Percentiles rank a stretch among this genome's conserved stretches.
Conservation (phyloP, 768 basidiomycete species). For the Lyophyllum atratum region DNA sequence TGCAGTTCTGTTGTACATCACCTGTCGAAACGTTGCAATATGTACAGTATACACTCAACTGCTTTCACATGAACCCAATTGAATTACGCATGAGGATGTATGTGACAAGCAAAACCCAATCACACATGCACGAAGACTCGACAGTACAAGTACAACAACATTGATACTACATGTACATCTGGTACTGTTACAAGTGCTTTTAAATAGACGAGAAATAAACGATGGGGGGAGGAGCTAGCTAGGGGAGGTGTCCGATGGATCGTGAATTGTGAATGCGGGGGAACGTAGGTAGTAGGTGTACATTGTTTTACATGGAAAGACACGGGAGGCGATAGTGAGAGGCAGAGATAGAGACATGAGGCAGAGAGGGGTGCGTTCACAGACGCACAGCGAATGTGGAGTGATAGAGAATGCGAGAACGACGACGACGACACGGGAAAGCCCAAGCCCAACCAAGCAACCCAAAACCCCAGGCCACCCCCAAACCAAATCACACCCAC, state of each 20-base stretch:
- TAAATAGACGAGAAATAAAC: background rate
- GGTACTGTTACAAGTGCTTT: background rate
- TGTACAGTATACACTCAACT: background rate
- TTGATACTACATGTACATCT: background rate
- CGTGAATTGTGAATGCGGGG: background rate
- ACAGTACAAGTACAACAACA: background rate
- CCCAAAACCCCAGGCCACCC: too few relatives aligned
- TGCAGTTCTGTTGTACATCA: background rate
- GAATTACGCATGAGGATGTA: background rate
- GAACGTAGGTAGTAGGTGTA: background rate
- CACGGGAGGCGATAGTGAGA: background rate
- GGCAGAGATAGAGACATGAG: background rate
- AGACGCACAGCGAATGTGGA: background rate
- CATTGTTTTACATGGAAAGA: background rate
- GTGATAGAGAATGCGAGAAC: background rate
- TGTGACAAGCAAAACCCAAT: background rate
- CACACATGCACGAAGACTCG: too few relatives aligned
- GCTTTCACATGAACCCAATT: too few relatives aligned
- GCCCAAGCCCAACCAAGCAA: background rate
- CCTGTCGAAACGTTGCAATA: too few relatives aligned
- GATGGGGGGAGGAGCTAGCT: too few relatives aligned
- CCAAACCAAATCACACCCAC: conserved; percentile 34
- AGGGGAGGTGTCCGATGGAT: background rate
- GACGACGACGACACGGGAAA: background rate
- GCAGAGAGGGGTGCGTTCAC: background rate